Evolutionary conservation across 371 early-diverging fungal genomes (phyloP).

Genomic region (Circinella minor): DNA sequence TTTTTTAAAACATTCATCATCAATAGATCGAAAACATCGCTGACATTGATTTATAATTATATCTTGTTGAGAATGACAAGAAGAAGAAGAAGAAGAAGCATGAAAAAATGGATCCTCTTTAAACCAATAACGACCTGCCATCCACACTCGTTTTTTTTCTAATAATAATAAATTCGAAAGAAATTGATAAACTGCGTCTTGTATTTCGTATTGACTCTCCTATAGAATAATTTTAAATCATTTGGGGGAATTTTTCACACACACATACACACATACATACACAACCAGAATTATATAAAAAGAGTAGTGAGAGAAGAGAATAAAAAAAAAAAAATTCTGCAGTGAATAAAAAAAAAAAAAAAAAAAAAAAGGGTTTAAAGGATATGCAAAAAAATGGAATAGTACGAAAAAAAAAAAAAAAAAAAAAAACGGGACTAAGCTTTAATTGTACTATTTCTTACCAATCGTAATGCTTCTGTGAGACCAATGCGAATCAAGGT

Average conservation of each 20-base stretch:
- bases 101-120: slow-evolving; percentile 34
- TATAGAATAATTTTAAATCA: slow-evolving; percentile 7
- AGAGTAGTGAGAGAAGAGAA: neutral
- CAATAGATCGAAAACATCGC: slow-evolving; percentile 72
- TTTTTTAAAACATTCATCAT: slow-evolving; percentile 77
- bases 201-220: slow-evolving; percentile 34
- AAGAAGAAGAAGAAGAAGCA: neutral
- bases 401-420: neutral
- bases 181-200: slow-evolving; percentile 57
- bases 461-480: slow-evolving; percentile 83
- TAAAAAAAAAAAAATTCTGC: neutral
- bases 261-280: too few relatives aligned
- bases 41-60: slow-evolving; percentile 71
- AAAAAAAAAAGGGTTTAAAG: too few relatives aligned
- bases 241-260: too few relatives aligned
- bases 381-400: neutral
- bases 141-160: slow-evolving; percentile 58
- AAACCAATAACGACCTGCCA: slow-evolving; percentile 46
- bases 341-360: too few relatives aligned
- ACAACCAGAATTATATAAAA: too few relatives aligned
- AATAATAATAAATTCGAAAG: slow-evolving; percentile 60
- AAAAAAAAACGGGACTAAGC: neutral
- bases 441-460: slow-evolving; percentile 36
- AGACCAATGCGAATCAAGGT: slow-evolving; percentile 81
- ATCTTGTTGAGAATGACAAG: neutral